Conservation (phyloP, 768 basidiomycete genomes). For the Mycena venus region DNA sequence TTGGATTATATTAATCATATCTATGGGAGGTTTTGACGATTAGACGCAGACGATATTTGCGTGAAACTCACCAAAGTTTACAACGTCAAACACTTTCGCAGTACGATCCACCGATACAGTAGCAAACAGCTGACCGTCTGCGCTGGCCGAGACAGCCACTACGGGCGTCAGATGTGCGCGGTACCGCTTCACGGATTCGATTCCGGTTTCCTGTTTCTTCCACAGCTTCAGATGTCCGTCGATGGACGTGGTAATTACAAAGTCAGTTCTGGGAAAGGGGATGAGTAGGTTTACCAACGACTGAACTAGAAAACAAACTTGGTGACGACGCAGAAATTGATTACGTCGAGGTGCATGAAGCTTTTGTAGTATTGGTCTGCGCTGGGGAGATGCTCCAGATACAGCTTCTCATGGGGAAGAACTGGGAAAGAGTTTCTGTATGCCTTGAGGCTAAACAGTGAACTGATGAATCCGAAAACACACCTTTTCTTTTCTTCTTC, state of each 20-base stretch:
- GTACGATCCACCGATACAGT: slow-evolving; percentile 92
- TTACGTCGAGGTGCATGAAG: slow-evolving; percentile 96
- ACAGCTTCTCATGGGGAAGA: slow-evolving; percentile 92
- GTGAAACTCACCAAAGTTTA: slow-evolving; percentile 88
- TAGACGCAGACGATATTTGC: background rate
- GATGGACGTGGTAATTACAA: slow-evolving; percentile 92
- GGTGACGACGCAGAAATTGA: slow-evolving; percentile 92
- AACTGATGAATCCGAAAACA: slow-evolving; percentile 37
- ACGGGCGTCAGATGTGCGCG: slow-evolving; percentile 90
- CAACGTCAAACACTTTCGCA: slow-evolving; percentile 96
- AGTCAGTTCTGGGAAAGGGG: slow-evolving; percentile 80
- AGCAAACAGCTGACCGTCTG: slow-evolving; percentile 93
- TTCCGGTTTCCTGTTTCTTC: slow-evolving; percentile 97
- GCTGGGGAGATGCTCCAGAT: slow-evolving; percentile 91
- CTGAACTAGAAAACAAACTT: slow-evolving; percentile 65
- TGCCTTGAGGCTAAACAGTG: slow-evolving; percentile 48
- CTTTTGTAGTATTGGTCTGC: slow-evolving; percentile 96
- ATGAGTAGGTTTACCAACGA: background rate
- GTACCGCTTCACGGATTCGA: slow-evolving; percentile 99
- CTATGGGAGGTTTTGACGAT: slow-evolving; percentile 53
- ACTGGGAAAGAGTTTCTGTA: slow-evolving; percentile 65
- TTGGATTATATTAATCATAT: slow-evolving; percentile 99
- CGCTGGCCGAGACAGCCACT: slow-evolving; percentile 85
- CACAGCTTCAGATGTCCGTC: slow-evolving; percentile 98
- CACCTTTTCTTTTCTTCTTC: slow-evolving; percentile 91